Evolutionary conservation across 768 basidiomycete genomes (phyloP), one percentile per base, ranked within the genome.

Genomic region (Trametes coccinea): DNA sequence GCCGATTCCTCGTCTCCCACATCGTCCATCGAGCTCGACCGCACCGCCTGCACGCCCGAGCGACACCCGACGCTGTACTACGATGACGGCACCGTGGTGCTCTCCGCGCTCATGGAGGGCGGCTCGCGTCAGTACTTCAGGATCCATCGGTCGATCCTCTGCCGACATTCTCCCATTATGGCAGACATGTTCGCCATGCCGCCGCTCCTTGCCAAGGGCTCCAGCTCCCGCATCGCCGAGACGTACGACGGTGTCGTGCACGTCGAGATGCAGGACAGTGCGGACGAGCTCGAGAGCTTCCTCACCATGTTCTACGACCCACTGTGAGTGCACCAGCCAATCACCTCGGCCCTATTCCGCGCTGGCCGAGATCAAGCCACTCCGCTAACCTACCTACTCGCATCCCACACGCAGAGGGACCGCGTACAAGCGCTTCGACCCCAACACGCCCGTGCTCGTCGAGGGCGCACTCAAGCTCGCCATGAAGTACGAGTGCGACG

Each of bases 401-500:
- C 29, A 45, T 52, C 27, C 41, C 48, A 13, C 39, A 17, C 54
- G 16, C 50, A 70, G 70, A 2, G 69, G 70, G n/a, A 62, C 69
- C 13, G 69, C 71, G 3, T 70, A 70, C 64, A 69, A 69, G 39
- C 70, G 71, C 2, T 71, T 71, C 68, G 64, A 73, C 53, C 74
- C 74, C 2, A 65, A 72, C 53, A 73, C 73, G 5, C 72, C 74
- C 16, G 68, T 74, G 14, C 69, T 67, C 53, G 70, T 75, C 34
- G 66, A 70, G 33, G 71, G 70, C 47, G 66, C 68, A 14, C 70
- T 77, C 49, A 69, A 71, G 60, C 69, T 76, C 55, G 71, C 75
- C 11, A 72, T 66, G 61, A 77, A 77, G 58, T 77, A 77, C 66
- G 71, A 75, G 51, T 72, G 73, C 66, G 73, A 74, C 45, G 60